Base-by-base conservation (phyloP, 306 rosid genomes). In the Trifolium dubium region DNA sequence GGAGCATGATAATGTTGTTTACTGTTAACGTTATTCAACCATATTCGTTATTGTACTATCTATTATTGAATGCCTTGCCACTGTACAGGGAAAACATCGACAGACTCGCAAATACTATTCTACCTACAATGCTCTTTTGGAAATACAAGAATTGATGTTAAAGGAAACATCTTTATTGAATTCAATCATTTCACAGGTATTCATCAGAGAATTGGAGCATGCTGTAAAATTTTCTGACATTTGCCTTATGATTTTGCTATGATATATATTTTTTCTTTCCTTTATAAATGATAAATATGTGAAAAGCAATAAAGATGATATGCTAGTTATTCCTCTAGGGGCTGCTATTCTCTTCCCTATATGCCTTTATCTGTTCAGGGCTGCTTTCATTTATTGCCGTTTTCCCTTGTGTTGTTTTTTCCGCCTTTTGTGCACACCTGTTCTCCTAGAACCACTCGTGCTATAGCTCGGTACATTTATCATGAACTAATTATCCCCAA, bases 111-210 rank as follows among this genome's bases (percentile, higher is more conserved):
- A 87, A 85, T 85, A 82, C 67, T 94, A 91, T 80, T 89, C 90
- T 39, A 91, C 97, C 28, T 88, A 87, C 81, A 94, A 94, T 83
- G 90, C 97, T 71, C 92, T 92, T 30, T 78, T 89, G 90, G 97
- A 94, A 86, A 94, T 87, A 37, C 92, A 94, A 83, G 97, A 89
- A 62, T 75, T 92, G 90, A 92, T 92, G 96, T 66, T 86, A 28
- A 94, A 92, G 86, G 97, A 94, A 86, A 85, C 84, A 66, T 94
- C 99, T 64, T 86, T 94, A 40, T 72, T 94, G 88, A 92, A 89
- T 86, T 94, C 99, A 2, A 83, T 91, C 77, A 87, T 83, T 85
- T 92, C 95, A 56, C 97, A 89, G 97, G 98, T 89, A 89, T 43
- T 41, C 41, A 54, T 79, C 49, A 61, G 61, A 59, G 64, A 75